Conservation (phyloP, 805 yeast species). For the Saccharomycopsis selenospora region DNA sequence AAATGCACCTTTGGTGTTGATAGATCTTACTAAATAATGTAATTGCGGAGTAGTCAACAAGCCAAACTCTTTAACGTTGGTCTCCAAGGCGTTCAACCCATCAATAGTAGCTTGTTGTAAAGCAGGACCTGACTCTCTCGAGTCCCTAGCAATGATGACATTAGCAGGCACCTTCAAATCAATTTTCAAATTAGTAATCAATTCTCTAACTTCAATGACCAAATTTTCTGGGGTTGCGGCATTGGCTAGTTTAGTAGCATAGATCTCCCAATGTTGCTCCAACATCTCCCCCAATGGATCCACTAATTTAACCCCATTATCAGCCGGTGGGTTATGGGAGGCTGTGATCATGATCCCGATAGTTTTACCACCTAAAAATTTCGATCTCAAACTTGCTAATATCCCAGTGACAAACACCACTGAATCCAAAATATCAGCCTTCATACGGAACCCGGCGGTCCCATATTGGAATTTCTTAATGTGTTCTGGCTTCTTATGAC, state of each 20-base stretch:
- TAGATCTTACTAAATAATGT: slow-evolving; percentile 73
- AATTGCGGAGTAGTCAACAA: slow-evolving; percentile 89
- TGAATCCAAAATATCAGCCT: slow-evolving; percentile 62
- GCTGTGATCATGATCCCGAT: slow-evolving; percentile 98
- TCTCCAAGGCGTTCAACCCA: slow-evolving; percentile 48
- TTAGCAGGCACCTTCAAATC: slow-evolving; percentile 37
- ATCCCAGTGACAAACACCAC: slow-evolving; percentile 81
- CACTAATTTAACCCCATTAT: slow-evolving; percentile 88
- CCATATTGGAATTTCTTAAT: slow-evolving; percentile 57
- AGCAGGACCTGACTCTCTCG: slow-evolving; percentile 75
- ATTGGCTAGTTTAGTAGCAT: slow-evolving; percentile 79
- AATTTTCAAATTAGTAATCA: slow-evolving; percentile 39
- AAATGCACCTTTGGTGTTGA: slow-evolving; percentile 51
- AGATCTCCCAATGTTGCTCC: slow-evolving; percentile 71
- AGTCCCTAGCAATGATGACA: slow-evolving; percentile 75
- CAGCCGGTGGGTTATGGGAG: slow-evolving; percentile 87
- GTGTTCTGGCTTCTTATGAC: slow-evolving; percentile 35
- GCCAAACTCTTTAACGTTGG: slow-evolving; percentile 49
- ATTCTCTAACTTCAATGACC: slow-evolving; percentile 30
- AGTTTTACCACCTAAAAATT: slow-evolving; percentile 54
- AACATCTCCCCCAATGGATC: slow-evolving; percentile 93
- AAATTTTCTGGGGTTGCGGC: slow-evolving; percentile 42
- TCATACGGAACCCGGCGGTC: slow-evolving; percentile 94
- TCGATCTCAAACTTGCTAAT: slow-evolving; percentile 77
- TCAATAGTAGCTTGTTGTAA: slow-evolving; percentile 52